Evolutionary conservation across 176 grass and related monocot genomes (phyloP).

Genomic region (Canna indica): DNA sequence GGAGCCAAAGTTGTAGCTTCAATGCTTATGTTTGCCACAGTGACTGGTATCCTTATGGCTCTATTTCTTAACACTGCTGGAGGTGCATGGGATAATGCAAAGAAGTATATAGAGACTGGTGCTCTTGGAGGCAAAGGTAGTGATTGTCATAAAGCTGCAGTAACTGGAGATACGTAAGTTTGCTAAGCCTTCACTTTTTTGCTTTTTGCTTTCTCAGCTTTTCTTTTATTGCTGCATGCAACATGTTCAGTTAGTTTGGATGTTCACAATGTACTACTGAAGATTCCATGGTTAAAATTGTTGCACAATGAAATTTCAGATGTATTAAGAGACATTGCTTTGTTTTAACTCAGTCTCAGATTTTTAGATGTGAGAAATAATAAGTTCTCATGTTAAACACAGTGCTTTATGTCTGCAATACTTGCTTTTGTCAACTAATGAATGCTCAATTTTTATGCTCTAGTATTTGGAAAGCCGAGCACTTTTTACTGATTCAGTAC

Average conservation of each 20-base stretch:
- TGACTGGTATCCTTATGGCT: slow-evolving; percentile 90
- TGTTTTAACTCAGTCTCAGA: too few species aligned
- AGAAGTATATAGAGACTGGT: slow-evolving; percentile 99
- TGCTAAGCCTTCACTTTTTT: background rate
- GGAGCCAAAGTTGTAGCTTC: slow-evolving; percentile 96
- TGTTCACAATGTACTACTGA: too few species aligned
- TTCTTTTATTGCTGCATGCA: background rate
- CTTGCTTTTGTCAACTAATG: too few species aligned
- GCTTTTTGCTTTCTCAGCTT: slow-evolving; percentile 8
- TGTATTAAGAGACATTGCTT: too few species aligned
- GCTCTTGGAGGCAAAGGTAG: slow-evolving; percentile 95
- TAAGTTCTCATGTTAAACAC: too few species aligned
- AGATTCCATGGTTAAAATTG: too few species aligned
- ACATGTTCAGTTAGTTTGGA: too few species aligned
- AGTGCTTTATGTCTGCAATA: too few species aligned
- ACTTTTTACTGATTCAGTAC: background rate
- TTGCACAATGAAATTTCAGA: too few species aligned
- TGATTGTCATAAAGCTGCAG: slow-evolving; percentile 80
- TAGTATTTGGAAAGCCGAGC: background rate
- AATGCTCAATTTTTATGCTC: too few species aligned
- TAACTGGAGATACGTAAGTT: slow-evolving; percentile 97
- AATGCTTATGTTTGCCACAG: slow-evolving; percentile 97
- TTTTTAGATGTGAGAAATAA: too few species aligned
- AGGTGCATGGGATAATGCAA: slow-evolving; percentile 97
- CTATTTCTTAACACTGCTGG: slow-evolving; percentile 96